Evolutionary conservation across 108 stramenopile genomes (phyloP), one percentile per base, ranked within the genome.

Genomic region (Nitzschia palea): DNA sequence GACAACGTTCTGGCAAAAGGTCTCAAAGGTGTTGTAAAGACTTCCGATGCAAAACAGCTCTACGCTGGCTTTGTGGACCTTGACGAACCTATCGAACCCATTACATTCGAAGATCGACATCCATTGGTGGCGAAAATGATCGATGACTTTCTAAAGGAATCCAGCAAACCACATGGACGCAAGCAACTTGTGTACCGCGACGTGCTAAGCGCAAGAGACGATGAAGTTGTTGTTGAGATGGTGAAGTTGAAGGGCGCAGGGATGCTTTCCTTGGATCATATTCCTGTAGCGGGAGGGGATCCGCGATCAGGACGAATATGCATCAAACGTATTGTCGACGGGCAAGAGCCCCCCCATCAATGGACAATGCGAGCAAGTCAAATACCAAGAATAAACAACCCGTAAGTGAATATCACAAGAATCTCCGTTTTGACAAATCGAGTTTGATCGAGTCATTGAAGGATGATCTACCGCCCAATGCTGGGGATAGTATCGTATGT

Each of bases 111-210:
- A n/a, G 78, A 83, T 32, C 84, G 86, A 2, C 78, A 88, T 62
- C 91, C 91, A 31, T 44, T 82, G 12, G 80, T 83, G 25, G 55
- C 80, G n/a, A 77, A 80, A 62, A 77, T 93, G 65, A 55, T 90
- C 18, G 60, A 79, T 30, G 67, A 52, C 8, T 76, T 87, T 44
- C n/a, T 61, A 22, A 76, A 81, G n/a, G 80, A 70, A 43, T 84
- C 70, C 34, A 77, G 76, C 23, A 44, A 74, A 48, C 78, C 74
- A 8, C 63, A 74, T 36, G 76, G 71, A n/a, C 58, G 62, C 30
- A 44, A 72, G 26, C 64, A 76, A 18, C 35, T 85, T 14, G 65
- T 84, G 3, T 93, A 81, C 55, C 81, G 73, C 30, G 88, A 93
- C 34, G 67, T 84, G 26, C 62, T 82, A 8, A 80, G 78, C 25